Evolutionary conservation across 202 grass and related monocot genomes (phyloP).

Genomic region (Musa balbisiana): DNA sequence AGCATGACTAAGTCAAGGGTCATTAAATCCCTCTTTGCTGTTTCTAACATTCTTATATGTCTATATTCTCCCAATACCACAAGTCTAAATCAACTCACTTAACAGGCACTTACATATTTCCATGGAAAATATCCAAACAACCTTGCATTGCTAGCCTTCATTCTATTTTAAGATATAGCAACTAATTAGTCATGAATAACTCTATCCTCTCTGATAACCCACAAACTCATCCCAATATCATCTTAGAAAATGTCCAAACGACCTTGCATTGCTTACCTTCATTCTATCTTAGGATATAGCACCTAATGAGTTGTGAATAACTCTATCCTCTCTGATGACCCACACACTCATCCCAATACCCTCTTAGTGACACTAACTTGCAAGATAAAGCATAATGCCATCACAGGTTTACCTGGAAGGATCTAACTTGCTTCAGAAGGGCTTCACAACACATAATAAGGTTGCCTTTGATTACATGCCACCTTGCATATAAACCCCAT

Average conservation of each 20-base stretch:
- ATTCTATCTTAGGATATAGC: neutral
- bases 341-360: neutral
- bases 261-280: neutral
- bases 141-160: neutral
- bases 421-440: conserved; percentile 78
- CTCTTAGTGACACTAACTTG: neutral
- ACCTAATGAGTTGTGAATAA: neutral
- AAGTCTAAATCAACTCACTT: neutral
- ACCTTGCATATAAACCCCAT: conserved; percentile 88
- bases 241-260: neutral
- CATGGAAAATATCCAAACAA: neutral
- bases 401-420: conserved; percentile 52
- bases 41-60: neutral
- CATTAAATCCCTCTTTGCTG: too few relatives aligned
- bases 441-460: conserved; percentile 72
- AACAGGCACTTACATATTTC: neutral
- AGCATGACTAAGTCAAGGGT: too few relatives aligned
- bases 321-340: too few relatives aligned
- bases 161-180: neutral
- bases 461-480: conserved; percentile 71
- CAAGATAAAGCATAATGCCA: neutral
- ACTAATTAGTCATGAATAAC: neutral
- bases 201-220: too few relatives aligned
- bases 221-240: too few relatives aligned
- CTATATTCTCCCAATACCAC: neutral